Conservation (phyloP, 805 yeast genomes). For the Saturnispora dispora region DNA sequence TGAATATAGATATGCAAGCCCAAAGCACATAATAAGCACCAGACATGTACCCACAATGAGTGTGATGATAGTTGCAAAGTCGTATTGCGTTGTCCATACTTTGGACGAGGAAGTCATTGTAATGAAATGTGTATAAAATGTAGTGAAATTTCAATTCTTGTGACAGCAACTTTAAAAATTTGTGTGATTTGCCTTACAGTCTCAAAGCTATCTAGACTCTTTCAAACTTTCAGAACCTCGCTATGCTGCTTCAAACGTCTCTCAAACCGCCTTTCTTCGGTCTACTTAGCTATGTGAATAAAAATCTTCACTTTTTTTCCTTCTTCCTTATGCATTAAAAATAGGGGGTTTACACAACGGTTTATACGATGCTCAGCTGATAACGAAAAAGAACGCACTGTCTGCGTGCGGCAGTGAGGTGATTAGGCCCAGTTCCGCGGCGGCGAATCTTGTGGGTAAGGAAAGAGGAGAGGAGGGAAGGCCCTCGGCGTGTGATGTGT, state of each 20-base stretch:
- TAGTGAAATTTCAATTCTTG: background rate
- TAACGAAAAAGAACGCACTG: background rate
- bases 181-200: too few species aligned
- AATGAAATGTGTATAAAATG: too few species aligned
- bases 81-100: slow-evolving; percentile 25
- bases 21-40: slow-evolving; percentile 90
- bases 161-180: background rate
- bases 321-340: background rate
- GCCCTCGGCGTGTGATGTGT: background rate
- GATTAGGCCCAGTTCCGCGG: background rate
- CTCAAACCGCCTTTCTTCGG: too few species aligned
- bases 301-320: background rate
- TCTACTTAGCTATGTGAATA: too few species aligned
- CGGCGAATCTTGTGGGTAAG: too few species aligned
- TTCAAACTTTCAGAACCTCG: too few species aligned
- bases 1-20: slow-evolving; percentile 83
- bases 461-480: background rate
- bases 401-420: background rate
- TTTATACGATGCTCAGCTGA: background rate
- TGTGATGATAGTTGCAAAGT: slow-evolving; percentile 39
- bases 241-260: too few species aligned
- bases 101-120: background rate
- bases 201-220: too few species aligned
- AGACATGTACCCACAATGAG: slow-evolving; percentile 55
- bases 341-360: background rate